Conservation (phyloP, 2,329 filamentous ascomycete species). For the Coniochaeta sp. region DNA sequence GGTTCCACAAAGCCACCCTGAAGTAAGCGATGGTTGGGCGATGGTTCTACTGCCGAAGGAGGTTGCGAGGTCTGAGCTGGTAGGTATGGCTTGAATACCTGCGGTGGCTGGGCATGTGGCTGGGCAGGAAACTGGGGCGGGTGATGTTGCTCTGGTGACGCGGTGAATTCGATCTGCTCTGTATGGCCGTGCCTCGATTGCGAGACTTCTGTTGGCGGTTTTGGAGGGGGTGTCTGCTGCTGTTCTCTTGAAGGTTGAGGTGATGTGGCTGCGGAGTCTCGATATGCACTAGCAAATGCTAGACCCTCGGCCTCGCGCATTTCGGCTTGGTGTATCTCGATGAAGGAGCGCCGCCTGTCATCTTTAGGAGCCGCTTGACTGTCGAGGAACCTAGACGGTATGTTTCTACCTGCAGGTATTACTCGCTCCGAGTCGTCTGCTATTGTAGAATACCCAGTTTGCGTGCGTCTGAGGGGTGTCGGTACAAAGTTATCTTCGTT, state of each 20-base stretch:
- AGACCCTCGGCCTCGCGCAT: constrained; percentile 55
- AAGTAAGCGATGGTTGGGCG: background rate
- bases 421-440: constrained; percentile 15
- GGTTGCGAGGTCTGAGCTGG: background rate
- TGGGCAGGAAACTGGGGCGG: background rate
- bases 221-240: background rate
- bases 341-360: constrained; percentile 50
- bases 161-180: background rate
- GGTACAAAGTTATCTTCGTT: constrained; percentile 41
- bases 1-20: constrained; percentile 23
- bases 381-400: constrained; percentile 26
- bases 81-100: background rate
- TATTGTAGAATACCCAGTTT: constrained; percentile 45
- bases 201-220: background rate
- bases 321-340: constrained; percentile 51
- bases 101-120: background rate
- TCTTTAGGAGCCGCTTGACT: constrained; percentile 30
- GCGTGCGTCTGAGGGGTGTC: constrained; percentile 46
- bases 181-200: background rate
- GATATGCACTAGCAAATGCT: constrained; percentile 47
- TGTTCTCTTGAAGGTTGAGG: background rate
- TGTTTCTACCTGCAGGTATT: constrained; percentile 25
- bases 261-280: constrained; percentile 12
- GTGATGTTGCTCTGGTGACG: background rate
- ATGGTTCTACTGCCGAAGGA: constrained; percentile 4